Percentiles rank a stretch among this genome's conserved stretches.
These are phyloP conservation scores for Phoma sp. DNA, from an alignment of 2,329 filamentous ascomycete genomes.

Conservation along the genomic window DNA sequence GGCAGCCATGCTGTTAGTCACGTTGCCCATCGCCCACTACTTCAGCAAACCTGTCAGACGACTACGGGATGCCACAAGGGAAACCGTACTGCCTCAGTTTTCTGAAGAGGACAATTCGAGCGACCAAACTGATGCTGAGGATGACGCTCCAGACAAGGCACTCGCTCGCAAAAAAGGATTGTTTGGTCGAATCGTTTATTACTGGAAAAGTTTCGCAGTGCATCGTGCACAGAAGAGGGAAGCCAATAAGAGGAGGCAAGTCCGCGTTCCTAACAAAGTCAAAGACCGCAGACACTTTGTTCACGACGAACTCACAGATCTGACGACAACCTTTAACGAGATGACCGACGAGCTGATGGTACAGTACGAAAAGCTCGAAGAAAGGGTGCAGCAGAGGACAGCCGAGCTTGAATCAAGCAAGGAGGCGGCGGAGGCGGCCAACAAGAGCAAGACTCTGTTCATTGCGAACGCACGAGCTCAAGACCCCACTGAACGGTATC, in stretches of 20 bases:
- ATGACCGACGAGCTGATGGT: slow-evolving; percentile 91
- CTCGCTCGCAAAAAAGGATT: slow-evolving; percentile 57
- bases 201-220: slow-evolving; percentile 41
- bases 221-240: slow-evolving; percentile 48
- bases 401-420: slow-evolving; percentile 87
- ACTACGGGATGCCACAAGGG: slow-evolving; percentile 76
- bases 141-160: slow-evolving; percentile 57
- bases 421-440: slow-evolving; percentile 90
- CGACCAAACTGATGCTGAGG: slow-evolving; percentile 45
- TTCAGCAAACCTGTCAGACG: slow-evolving; percentile 81
- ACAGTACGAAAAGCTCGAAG: slow-evolving; percentile 84
- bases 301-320: slow-evolving; percentile 83
- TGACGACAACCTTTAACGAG: slow-evolving; percentile 86
- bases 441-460: slow-evolving; percentile 96
- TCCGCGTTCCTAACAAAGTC: slow-evolving; percentile 87
- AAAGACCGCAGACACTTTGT: slow-evolving; percentile 76
- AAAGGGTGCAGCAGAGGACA: slow-evolving; percentile 83
- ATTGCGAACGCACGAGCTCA: slow-evolving; percentile 90
- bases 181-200: slow-evolving; percentile 48
- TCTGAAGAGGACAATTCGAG: slow-evolving; percentile 55
- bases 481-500: slow-evolving; percentile 94
- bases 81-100: slow-evolving; percentile 72
- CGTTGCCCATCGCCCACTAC: slow-evolving; percentile 81
- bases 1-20: slow-evolving; percentile 73
- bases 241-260: slow-evolving; percentile 60